Percentiles rank a stretch among this genome's conserved stretches.
phyloP scores from a whole-genome alignment of 352 stramenopile species.

The Aphanomyces euteiches region DNA sequence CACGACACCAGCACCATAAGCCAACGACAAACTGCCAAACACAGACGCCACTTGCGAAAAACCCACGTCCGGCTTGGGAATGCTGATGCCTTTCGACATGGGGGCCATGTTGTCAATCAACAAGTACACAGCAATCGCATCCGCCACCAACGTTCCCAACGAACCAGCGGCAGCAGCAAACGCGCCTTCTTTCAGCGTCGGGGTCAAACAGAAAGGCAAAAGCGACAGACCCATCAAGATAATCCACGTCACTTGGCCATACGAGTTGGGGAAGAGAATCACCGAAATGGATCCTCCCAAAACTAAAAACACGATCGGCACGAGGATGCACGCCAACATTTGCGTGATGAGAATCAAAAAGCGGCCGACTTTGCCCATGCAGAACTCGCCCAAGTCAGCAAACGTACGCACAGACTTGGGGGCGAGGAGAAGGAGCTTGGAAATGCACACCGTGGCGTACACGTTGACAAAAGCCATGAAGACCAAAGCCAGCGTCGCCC shows the following conservation, averaged over 20 bases:
- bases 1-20: slow-evolving; percentile 61
- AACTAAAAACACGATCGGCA: slow-evolving; percentile 31
- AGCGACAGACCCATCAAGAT: slow-evolving; percentile 32
- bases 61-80: slow-evolving; percentile 20
- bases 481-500: slow-evolving; percentile 21
- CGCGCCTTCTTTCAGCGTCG: slow-evolving; percentile 32
- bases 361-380: slow-evolving; percentile 47
- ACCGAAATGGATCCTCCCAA: slow-evolving; percentile 23
- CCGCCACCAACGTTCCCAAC: slow-evolving; percentile 36
- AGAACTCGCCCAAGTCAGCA: slow-evolving; percentile 57
- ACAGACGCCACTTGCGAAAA: slow-evolving; percentile 24
- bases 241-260: slow-evolving; percentile 30
- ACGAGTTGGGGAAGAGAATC: slow-evolving; percentile 30
- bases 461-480: slow-evolving; percentile 29
- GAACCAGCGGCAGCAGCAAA: slow-evolving; percentile 27
- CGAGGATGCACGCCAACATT: slow-evolving; percentile 10
- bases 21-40: slow-evolving; percentile 56
- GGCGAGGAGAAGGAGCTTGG: slow-evolving; percentile 57
- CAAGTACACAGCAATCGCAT: slow-evolving; percentile 28
- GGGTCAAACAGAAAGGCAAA: slow-evolving; percentile 30
- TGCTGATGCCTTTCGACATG: slow-evolving; percentile 17
- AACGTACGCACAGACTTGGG: slow-evolving; percentile 52
- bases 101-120: slow-evolving; percentile 29
- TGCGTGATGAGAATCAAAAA: slow-evolving; percentile 46
- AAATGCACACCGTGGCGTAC: slow-evolving; percentile 31